Conservation (phyloP, 2,329 filamentous ascomycete genomes). For the Neophaeococcomyces aloes region DNA sequence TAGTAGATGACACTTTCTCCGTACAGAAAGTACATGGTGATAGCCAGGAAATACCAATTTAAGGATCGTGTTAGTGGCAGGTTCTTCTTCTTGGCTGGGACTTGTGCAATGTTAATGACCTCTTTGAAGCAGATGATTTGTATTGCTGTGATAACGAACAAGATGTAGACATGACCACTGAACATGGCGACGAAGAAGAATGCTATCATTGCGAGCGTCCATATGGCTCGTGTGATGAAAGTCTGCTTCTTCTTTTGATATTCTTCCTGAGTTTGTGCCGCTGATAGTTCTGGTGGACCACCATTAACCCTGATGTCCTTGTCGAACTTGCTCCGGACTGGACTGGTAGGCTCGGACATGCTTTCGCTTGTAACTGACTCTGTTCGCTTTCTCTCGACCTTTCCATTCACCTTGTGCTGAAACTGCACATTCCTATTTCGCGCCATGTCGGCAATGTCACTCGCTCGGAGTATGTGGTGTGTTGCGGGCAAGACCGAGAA, state of each 20-base stretch:
- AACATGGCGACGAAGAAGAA: conserved; percentile 88
- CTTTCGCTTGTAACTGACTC: conserved; percentile 44
- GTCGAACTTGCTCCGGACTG: conserved; percentile 29
- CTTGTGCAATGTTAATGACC: conserved; percentile 93
- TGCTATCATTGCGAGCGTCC: conserved; percentile 95
- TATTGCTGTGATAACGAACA: conserved; percentile 80
- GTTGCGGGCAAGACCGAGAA: not conserved
- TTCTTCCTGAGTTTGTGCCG: conserved; percentile 45
- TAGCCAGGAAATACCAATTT: conserved; percentile 99
- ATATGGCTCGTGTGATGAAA: conserved; percentile 92
- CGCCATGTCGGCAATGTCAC: conserved; percentile 31
- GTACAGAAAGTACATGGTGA: conserved; percentile 98
- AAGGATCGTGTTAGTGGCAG: conserved; percentile 89
- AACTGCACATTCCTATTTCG: conserved; percentile 52
- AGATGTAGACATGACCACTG: conserved; percentile 94
- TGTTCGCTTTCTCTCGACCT: conserved; percentile 37
- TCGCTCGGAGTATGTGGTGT: not conserved
- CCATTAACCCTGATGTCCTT: conserved; percentile 15
- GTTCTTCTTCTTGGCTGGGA: conserved; percentile 81
- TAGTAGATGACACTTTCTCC: conserved; percentile 99
- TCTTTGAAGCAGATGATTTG: conserved; percentile 99
- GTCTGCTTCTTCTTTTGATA: conserved; percentile 99
- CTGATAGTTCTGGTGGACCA: conserved; percentile 26
- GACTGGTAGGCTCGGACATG: conserved; percentile 41
- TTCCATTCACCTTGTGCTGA: conserved; percentile 35